Evolutionary conservation across 2,329 filamentous ascomycete species (phyloP).

Genomic region (Paecilomyces variotii): DNA sequence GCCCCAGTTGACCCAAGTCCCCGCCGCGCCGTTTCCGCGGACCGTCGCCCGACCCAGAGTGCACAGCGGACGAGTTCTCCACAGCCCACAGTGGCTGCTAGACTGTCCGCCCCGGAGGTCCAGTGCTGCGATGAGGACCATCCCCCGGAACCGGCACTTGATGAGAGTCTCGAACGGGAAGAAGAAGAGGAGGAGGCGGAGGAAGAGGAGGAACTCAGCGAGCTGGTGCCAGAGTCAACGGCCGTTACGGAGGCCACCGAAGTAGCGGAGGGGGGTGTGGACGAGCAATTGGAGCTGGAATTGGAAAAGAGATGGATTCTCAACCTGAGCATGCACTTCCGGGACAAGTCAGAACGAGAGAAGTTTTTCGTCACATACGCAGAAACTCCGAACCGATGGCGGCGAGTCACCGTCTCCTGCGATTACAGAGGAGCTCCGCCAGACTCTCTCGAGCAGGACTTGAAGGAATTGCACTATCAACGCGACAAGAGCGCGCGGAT

Average conservation of each 20-base stretch:
- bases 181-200: neutral
- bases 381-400: constrained; percentile 69
- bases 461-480: constrained; percentile 71
- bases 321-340: constrained; percentile 96
- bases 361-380: constrained; percentile 98
- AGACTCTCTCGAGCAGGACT: constrained; percentile 77
- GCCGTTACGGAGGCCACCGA: constrained; percentile 4
- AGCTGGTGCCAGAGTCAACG: constrained; percentile 1
- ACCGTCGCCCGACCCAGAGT: constrained; percentile 38
- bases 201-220: neutral
- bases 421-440: constrained; percentile 78
- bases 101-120: constrained; percentile 35
- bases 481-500: constrained; percentile 88
- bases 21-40: constrained; percentile 59
- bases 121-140: constrained; percentile 24
- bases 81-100: constrained; percentile 27
- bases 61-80: constrained; percentile 38
- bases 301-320: constrained; percentile 87
- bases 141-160: constrained; percentile 15
- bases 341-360: constrained; percentile 83
- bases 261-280: constrained; percentile 8
- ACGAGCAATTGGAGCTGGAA: constrained; percentile 60
- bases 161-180: neutral
- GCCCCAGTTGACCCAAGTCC: constrained; percentile 56
- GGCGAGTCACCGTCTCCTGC: constrained; percentile 83